Percentiles rank a stretch among this genome's conserved stretches.
phyloP scores from a whole-genome alignment of 1,284 basidiomycete genomes.

The Cryptococcus hybrid region DNA sequence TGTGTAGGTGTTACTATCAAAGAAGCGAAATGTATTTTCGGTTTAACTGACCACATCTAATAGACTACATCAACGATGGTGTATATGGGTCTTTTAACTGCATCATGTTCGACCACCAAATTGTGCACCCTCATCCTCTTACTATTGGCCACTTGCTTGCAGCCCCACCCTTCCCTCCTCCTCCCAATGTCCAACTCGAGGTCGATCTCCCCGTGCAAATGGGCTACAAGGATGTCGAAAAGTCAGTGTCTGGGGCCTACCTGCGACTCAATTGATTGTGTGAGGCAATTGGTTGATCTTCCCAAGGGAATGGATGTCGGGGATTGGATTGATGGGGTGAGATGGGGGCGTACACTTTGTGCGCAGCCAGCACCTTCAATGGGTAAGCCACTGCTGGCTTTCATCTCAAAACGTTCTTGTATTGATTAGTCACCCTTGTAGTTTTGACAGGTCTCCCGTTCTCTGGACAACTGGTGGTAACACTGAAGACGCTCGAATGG shows the following conservation, averaged over 20 bases:
- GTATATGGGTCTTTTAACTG: conserved; percentile 99
- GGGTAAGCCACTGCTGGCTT: conserved; percentile 53
- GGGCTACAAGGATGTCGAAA: conserved; percentile 51
- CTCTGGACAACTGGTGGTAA: conserved; percentile 48
- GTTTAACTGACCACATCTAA: conserved; percentile 7
- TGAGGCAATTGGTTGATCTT: conserved; percentile 61
- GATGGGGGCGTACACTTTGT: conserved; percentile 93
- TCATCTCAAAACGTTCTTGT: neutral
- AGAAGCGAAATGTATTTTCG: neutral
- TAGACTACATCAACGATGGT: conserved; percentile 97
- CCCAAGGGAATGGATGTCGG: conserved; percentile 70
- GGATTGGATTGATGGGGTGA: conserved; percentile 87
- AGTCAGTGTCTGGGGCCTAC: conserved; percentile 62
- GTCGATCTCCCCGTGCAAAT: conserved; percentile 48
- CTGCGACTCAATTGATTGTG: conserved; percentile 88
- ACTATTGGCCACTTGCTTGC: conserved; percentile 49
- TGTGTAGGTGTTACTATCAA: conserved; percentile 45
- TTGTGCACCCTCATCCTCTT: conserved; percentile 78
- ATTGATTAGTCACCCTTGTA: neutral
- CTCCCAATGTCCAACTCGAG: conserved; percentile 47
- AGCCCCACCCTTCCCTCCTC: conserved; percentile 47
- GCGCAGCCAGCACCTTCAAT: conserved; percentile 85
- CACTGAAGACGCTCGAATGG: conserved; percentile 25
- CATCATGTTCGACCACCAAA: conserved; percentile 90
- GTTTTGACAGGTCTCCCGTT: conserved; percentile 39